These are phyloP conservation scores for Xanthoceras sorbifolium DNA, from an alignment of 345 rosid species.

Conservation along the genomic window DNA sequence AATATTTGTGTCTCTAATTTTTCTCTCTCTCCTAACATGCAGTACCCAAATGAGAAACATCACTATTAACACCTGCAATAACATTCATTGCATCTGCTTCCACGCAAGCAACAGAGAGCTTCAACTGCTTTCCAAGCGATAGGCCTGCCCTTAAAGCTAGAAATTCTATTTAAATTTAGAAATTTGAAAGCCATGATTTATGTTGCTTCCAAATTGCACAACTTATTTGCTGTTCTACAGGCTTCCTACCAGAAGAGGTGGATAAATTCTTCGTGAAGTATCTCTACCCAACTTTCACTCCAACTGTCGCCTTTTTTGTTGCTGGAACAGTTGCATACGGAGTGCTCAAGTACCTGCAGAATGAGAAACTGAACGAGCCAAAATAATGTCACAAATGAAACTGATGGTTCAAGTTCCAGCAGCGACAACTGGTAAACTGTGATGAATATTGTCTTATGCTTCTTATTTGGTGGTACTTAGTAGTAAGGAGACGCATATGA, in stretches of 20 bases:
- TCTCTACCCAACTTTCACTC: constrained; percentile 82
- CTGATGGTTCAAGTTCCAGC: constrained; percentile 16
- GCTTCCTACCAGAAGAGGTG: constrained; percentile 83
- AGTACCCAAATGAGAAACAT: no score
- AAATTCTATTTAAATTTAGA: not conserved
- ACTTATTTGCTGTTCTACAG: constrained; percentile 38
- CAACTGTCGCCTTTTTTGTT: constrained; percentile 68
- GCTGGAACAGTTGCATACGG: constrained; percentile 84
- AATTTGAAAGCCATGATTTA: not conserved
- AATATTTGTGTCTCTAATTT: no score
- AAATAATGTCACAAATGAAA: constrained; percentile 33
- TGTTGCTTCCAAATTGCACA: constrained; percentile 12
- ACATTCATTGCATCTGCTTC: no score
- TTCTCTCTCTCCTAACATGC: no score
- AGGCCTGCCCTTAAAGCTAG: no score
- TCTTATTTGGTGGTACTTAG: not conserved
- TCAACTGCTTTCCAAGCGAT: no score
- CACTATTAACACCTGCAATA: no score
- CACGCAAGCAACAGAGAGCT: no score
- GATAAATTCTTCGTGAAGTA: constrained; percentile 82
- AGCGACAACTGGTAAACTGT: constrained; percentile 5
- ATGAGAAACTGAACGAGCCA: constrained; percentile 63
- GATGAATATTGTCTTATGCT: not conserved
- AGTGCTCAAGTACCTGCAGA: constrained; percentile 73
- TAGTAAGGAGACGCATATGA: constrained; percentile 1